These are phyloP conservation scores for Hamamelis virginiana DNA, from an alignment of 164 flowering plant genomes.

Conservation along the genomic window DNA sequence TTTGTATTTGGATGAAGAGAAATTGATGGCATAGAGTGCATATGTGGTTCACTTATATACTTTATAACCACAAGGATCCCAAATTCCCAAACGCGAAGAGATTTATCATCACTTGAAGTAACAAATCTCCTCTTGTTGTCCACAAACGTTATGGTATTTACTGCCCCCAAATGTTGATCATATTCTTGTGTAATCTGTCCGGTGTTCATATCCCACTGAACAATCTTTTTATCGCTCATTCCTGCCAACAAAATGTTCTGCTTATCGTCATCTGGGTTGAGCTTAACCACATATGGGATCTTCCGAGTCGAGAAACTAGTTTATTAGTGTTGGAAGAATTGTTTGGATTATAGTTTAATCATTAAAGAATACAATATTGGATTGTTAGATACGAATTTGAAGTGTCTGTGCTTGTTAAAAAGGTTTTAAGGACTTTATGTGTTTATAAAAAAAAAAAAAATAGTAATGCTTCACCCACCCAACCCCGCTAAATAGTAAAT, in stretches of 20 bases:
- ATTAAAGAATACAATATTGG: no score
- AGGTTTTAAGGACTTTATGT: no score
- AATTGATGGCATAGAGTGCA: constrained; percentile 99
- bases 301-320: constrained; percentile 88
- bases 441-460: no score
- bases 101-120: constrained; percentile 94
- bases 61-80: constrained; percentile 98
- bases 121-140: constrained; percentile 93
- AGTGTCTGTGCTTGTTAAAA: no score
- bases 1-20: constrained; percentile 88
- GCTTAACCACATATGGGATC: constrained; percentile 90
- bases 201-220: constrained; percentile 94
- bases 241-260: constrained; percentile 93
- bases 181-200: constrained; percentile 95
- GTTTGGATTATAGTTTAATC: no score
- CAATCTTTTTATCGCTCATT: constrained; percentile 98
- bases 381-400: no score
- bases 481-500: no score
- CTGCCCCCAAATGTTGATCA: constrained; percentile 98
- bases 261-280: constrained; percentile 94
- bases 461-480: no score
- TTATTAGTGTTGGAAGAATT: no score
- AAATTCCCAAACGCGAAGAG: constrained; percentile 95
- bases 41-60: constrained; percentile 98
- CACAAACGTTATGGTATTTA: constrained; percentile 93